Conservation (phyloP, 768 basidiomycete genomes). For the Lactifluus piperatus region DNA sequence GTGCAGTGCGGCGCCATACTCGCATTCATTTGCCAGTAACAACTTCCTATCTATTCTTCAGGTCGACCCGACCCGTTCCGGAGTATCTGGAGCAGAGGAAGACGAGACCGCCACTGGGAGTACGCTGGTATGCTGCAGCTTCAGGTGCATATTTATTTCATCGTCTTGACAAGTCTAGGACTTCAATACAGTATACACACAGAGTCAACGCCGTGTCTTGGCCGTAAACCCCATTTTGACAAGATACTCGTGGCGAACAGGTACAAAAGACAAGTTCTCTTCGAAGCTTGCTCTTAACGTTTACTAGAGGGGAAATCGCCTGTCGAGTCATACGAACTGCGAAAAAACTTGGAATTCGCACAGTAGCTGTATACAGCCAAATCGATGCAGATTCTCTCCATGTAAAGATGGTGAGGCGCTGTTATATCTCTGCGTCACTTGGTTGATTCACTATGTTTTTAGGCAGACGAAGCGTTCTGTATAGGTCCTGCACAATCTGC, state of each 20-base stretch:
- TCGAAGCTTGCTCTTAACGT: background rate
- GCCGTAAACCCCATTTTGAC: conserved; percentile 56
- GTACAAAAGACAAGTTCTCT: conserved; percentile 31
- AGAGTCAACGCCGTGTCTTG: background rate
- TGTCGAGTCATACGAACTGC: conserved; percentile 92
- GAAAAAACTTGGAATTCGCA: conserved; percentile 78
- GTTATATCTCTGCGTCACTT: background rate
- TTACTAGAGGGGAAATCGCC: conserved; percentile 81
- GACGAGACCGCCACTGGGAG: background rate
- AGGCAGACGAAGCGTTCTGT: conserved; percentile 52
- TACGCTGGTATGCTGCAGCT: background rate
- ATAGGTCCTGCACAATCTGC: conserved; percentile 87
- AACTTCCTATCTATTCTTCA: background rate
- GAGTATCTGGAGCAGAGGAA: background rate
- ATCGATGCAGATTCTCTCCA: conserved; percentile 77
- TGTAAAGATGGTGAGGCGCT: conserved; percentile 55
- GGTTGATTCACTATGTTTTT: conserved; percentile 5
- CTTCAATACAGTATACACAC: background rate
- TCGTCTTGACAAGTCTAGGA: background rate
- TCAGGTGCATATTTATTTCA: background rate
- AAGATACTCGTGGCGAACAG: conserved; percentile 91
- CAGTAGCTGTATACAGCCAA: conserved; percentile 88
- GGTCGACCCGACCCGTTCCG: background rate
- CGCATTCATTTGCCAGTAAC: background rate
- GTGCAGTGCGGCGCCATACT: background rate